These are phyloP conservation scores for Lunasporangiospora selenospora DNA, from an alignment of 192 early-diverging fungal genomes.

Conservation along the genomic window DNA sequence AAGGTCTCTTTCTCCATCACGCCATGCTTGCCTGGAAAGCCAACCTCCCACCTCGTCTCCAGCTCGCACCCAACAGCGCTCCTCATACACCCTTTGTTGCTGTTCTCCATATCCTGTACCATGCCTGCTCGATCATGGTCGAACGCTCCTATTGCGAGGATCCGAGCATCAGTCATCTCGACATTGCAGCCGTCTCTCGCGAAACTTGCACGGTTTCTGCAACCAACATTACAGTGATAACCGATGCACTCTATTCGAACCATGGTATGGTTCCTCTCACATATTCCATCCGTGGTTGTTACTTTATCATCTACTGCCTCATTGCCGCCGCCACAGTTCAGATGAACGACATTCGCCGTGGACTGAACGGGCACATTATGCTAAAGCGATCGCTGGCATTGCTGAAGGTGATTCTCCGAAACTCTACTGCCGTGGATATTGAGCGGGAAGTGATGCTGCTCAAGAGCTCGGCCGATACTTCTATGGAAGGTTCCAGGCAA, in stretches of 20 bases:
- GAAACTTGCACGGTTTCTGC: constrained; percentile 57
- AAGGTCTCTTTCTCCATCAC: constrained; percentile 44
- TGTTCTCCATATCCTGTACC: constrained; percentile 63
- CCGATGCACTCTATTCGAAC: constrained; percentile 50
- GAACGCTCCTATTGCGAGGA: constrained; percentile 57
- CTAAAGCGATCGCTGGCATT: constrained; percentile 30
- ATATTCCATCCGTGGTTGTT: constrained; percentile 58
- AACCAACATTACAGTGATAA: constrained; percentile 58
- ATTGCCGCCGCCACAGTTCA: constrained; percentile 59
- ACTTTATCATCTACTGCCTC: constrained; percentile 60
- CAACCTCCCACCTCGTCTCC: constrained; percentile 44
- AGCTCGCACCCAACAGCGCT: constrained; percentile 29
- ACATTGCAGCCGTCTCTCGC: constrained; percentile 36
- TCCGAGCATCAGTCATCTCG: constrained; percentile 47
- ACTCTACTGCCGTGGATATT: constrained; percentile 39
- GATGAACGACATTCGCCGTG: constrained; percentile 38
- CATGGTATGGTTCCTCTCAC: constrained; percentile 49
- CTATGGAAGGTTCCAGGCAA: constrained; percentile 1
- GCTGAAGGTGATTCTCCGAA: constrained; percentile 21
- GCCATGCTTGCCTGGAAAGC: constrained; percentile 48
- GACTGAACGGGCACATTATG: constrained; percentile 33
- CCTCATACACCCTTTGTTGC: constrained; percentile 52
- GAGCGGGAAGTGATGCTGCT: constrained; percentile 28
- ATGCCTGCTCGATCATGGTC: constrained; percentile 54
- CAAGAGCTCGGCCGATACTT: constrained; percentile 23